phyloP scores from a whole-genome alignment of 176 grass and related monocot genomes.

The Phragmites australis region DNA sequence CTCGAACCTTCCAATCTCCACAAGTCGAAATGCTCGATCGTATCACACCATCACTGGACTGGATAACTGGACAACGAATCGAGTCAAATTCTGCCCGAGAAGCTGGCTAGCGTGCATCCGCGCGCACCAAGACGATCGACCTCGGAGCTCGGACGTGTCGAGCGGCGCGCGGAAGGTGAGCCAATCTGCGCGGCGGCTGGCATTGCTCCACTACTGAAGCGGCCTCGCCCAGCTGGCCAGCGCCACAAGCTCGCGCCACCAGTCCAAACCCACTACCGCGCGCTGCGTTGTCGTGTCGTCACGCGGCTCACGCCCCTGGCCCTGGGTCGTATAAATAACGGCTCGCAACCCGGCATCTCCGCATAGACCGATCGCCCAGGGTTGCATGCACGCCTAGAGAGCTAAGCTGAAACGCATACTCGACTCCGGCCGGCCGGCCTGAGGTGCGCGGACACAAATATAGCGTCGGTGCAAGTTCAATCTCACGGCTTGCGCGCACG shows the following conservation, averaged over 20 bases:
- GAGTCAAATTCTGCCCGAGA: background rate
- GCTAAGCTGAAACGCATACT: too few relatives aligned
- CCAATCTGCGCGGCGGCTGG: slow-evolving; percentile 8
- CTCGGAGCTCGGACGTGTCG: slow-evolving; percentile 27
- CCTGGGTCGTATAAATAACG: slow-evolving; percentile 41
- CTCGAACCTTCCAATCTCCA: background rate
- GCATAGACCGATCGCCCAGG: background rate
- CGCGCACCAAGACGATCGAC: too few relatives aligned
- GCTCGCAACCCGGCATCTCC: background rate
- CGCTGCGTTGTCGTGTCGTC: background rate
- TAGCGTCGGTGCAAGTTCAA: background rate
- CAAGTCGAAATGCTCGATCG: too few relatives aligned
- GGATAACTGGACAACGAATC: too few relatives aligned
- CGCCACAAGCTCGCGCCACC: slow-evolving; percentile 36
- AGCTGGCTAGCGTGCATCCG: too few relatives aligned
- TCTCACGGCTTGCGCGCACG: background rate
- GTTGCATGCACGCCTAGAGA: background rate
- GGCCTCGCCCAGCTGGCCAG: slow-evolving; percentile 10
- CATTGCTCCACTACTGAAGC: slow-evolving; percentile 28
- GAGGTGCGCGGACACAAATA: background rate
- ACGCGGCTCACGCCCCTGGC: too few relatives aligned
- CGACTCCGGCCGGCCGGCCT: too few relatives aligned
- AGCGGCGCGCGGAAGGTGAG: background rate
- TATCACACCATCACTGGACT: background rate
- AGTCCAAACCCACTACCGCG: background rate